These are phyloP conservation scores for Aspergillus brunneoviolaceus DNA, from an alignment of 2,329 filamentous ascomycete species.

Conservation along the genomic window DNA sequence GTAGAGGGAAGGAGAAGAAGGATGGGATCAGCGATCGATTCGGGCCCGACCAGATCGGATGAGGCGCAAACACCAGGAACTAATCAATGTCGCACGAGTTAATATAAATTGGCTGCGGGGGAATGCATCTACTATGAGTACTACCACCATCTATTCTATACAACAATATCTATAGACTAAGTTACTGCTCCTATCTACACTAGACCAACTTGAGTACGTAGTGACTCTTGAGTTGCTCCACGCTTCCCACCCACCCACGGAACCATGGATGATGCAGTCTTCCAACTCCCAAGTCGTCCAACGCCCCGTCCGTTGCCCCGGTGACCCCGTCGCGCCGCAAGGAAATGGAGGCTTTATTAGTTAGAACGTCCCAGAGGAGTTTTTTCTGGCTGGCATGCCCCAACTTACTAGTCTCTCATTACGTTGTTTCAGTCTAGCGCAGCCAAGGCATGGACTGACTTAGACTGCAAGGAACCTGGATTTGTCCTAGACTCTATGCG, in stretches of 20 bases:
- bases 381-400: background rate
- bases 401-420: background rate
- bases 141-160: background rate
- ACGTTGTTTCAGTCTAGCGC: background rate
- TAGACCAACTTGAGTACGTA: background rate
- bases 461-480: too few species aligned
- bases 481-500: background rate
- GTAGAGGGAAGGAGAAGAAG: background rate
- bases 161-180: too few species aligned
- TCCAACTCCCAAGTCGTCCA: background rate
- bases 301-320: conserved; percentile 16
- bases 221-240: conserved; percentile 10
- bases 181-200: too few species aligned
- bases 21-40: conserved; percentile 2
- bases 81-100: background rate
- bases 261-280: conserved; percentile 13
- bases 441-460: too few species aligned
- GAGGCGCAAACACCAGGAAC: background rate
- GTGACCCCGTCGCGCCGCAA: conserved; percentile 8
- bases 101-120: background rate
- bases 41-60: background rate
- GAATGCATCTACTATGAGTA: background rate
- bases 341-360: background rate
- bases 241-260: conserved; percentile 14
- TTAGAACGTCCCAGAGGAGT: background rate